phyloP scores from a whole-genome alignment of 352 stramenopile genomes.

The Saprolegnia parasitica region DNA sequence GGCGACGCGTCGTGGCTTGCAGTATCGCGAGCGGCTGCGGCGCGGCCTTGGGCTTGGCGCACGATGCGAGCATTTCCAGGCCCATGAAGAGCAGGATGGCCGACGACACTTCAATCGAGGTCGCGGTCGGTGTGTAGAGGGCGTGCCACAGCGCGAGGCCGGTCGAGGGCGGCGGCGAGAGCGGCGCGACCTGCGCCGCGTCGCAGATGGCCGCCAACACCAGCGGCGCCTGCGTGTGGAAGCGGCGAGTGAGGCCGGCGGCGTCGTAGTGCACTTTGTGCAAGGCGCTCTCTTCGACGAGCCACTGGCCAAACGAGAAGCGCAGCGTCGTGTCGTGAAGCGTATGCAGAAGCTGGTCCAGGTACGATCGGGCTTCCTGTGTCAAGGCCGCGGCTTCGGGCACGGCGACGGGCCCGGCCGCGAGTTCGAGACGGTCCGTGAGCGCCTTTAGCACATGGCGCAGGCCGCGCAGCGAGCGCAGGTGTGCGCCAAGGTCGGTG shows the following conservation, averaged over 20 bases:
- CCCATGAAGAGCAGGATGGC: background rate
- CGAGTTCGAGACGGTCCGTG: background rate
- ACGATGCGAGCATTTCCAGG: background rate
- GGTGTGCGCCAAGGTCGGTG: background rate
- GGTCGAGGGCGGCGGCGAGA: background rate
- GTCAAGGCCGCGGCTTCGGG: background rate
- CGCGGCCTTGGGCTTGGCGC: background rate
- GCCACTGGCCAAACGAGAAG: background rate
- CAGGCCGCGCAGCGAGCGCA: slow-evolving; percentile 10
- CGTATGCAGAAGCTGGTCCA: background rate
- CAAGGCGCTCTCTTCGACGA: background rate
- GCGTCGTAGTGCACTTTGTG: background rate
- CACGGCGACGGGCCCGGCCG: background rate
- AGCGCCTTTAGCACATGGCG: slow-evolving; percentile 12
- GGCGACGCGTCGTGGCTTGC: background rate
- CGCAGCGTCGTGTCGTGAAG: background rate
- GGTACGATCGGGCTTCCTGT: background rate
- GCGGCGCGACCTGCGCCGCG: background rate
- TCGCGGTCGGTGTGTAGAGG: background rate
- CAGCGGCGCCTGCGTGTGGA: background rate
- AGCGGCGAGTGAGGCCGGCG: background rate
- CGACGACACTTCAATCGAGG: background rate
- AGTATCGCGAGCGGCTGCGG: background rate
- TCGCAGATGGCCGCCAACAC: background rate
- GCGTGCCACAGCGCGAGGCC: slow-evolving; percentile 8